Conservation (phyloP, 768 basidiomycete genomes). For the Rhodotorula paludigena region DNA sequence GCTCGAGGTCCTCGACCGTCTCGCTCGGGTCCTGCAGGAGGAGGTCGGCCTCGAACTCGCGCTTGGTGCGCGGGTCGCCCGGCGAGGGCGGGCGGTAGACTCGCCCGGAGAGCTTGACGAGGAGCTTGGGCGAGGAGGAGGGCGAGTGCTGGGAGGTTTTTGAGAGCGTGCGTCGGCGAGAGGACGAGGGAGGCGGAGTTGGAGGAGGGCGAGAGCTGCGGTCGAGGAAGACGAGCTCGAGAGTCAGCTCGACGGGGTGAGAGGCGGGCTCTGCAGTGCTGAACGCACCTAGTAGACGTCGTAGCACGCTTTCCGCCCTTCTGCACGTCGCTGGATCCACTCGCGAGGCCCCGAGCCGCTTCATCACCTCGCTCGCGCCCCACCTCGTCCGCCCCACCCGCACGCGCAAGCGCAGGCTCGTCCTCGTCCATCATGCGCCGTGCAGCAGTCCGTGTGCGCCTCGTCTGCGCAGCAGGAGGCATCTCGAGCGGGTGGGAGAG, state of each 20-base stretch:
- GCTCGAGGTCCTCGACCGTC: constrained; percentile 29
- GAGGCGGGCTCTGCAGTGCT: no score
- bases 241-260: no score
- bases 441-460: not conserved
- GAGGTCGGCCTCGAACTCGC: constrained; percentile 22
- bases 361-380: no score
- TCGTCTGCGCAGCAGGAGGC: not conserved
- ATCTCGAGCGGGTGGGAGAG: no score
- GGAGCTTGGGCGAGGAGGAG: constrained; percentile 6
- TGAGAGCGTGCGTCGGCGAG: not conserved
- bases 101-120: constrained; percentile 33
- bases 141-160: not conserved
- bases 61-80: constrained; percentile 4
- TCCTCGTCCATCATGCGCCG: not conserved
- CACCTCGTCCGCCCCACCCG: not conserved
- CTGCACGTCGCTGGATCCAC: no score
- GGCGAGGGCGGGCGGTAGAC: constrained; percentile 31
- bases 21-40: constrained; percentile 26
- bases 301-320: no score
- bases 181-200: constrained; percentile 16
- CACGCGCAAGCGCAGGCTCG: not conserved
- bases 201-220: constrained; percentile 10
- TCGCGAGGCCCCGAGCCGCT: no score
- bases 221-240: not conserved
- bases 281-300: no score